These are phyloP conservation scores for Tremellales sp. DNA, from an alignment of 1,284 basidiomycete genomes.

Conservation along the genomic window DNA sequence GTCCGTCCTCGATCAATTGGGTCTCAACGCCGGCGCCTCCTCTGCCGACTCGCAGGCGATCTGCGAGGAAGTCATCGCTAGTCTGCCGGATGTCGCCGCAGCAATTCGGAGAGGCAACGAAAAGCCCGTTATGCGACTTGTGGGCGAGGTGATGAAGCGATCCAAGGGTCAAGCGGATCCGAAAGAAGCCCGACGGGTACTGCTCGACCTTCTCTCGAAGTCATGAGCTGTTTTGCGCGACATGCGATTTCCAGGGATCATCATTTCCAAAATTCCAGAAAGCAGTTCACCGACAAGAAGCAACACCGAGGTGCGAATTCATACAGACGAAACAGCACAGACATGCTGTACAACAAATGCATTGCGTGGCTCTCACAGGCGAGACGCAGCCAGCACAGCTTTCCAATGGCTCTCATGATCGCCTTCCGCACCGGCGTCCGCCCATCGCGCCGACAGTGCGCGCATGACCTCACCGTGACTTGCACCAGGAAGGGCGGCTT, in stretches of 20 bases:
- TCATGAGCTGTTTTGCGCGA: too few relatives aligned
- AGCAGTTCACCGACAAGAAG: too few relatives aligned
- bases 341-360: background rate
- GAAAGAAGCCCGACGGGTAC: constrained; percentile 38
- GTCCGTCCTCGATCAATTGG: constrained; percentile 49
- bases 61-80: constrained; percentile 62
- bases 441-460: constrained; percentile 37
- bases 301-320: too few relatives aligned
- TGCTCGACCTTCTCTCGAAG: constrained; percentile 32
- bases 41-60: constrained; percentile 51
- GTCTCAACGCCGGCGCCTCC: constrained; percentile 13
- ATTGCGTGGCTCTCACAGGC: background rate
- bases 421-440: constrained; percentile 12
- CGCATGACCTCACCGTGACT: constrained; percentile 43
- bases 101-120: constrained; percentile 67
- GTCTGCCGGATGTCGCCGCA: constrained; percentile 66
- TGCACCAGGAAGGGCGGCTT: constrained; percentile 32
- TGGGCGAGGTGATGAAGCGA: constrained; percentile 84
- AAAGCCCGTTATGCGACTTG: constrained; percentile 80
- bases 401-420: constrained; percentile 30
- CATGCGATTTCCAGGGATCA: too few relatives aligned
- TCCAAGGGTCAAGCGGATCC: constrained; percentile 73
- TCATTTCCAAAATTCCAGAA: background rate
- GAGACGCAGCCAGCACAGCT: background rate
- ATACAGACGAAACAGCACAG: background rate